phyloP scores from a whole-genome alignment of 2,329 filamentous ascomycete genomes.

The Colletotrichum lini region DNA sequence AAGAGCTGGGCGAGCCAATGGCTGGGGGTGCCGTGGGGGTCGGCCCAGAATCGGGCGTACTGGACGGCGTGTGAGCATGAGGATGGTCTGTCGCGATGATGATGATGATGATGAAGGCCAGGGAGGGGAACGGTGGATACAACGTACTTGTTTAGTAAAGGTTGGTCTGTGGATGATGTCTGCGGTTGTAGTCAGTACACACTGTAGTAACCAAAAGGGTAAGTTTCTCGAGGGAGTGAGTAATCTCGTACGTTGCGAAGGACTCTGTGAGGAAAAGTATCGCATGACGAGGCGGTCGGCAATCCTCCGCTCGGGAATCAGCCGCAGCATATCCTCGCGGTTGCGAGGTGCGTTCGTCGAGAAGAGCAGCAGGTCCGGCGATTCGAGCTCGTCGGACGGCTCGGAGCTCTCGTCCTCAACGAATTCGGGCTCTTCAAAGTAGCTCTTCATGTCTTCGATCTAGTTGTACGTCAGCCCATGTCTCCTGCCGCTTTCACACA shows the following conservation, averaged over 20 bases:
- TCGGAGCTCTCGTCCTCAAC: conserved; percentile 52
- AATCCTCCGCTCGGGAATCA: conserved; percentile 62
- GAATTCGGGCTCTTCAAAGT: conserved; percentile 66
- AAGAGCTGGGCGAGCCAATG: conserved; percentile 68
- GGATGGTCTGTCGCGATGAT: neutral
- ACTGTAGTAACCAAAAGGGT: conserved; percentile 26
- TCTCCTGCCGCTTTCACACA: conserved; percentile 5
- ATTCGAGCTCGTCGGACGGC: conserved; percentile 52
- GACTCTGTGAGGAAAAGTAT: conserved; percentile 68
- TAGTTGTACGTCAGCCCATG: conserved; percentile 47
- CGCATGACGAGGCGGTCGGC: conserved; percentile 66
- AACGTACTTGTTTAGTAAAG: conserved; percentile 61
- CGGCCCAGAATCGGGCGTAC: conserved; percentile 65
- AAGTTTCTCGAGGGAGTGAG: neutral
- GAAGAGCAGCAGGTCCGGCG: conserved; percentile 60
- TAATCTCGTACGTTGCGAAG: conserved; percentile 62
- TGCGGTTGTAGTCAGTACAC: conserved; percentile 47
- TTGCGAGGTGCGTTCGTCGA: conserved; percentile 56
- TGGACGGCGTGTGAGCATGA: conserved; percentile 44
- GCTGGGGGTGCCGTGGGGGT: conserved; percentile 55
- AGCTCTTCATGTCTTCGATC: conserved; percentile 72
- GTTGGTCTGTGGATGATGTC: conserved; percentile 68
- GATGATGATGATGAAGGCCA: neutral
- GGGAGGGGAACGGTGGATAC: no score
- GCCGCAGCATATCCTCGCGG: conserved; percentile 62